A percentile compares a stretch with the other conserved stretches of the same genome.
phyloP scores from a whole-genome alignment of 2,329 filamentous ascomycete genomes.

The Fusarium compactum region DNA sequence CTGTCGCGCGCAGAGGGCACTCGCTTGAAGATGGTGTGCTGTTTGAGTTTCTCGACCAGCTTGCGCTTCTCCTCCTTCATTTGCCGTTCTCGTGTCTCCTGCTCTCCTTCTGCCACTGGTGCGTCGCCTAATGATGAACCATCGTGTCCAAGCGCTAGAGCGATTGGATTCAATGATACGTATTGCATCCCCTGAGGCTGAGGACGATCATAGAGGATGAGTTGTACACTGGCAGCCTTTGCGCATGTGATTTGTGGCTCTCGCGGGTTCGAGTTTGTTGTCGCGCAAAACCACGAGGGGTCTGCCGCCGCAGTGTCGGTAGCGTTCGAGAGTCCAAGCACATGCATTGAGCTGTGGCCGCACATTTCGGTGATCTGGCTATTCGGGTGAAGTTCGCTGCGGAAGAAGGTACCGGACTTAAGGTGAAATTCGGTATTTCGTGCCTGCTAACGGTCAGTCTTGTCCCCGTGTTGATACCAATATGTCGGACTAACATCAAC shows the following conservation, averaged over 20 bases:
- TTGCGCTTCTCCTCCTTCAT: conserved; percentile 71
- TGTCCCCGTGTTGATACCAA: background rate
- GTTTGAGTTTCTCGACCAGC: conserved; percentile 86
- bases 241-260: conserved; percentile 82
- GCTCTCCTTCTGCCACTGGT: conserved; percentile 73
- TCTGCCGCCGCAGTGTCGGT: conserved; percentile 65
- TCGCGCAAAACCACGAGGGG: conserved; percentile 75
- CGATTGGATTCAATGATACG: conserved; percentile 89
- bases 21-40: conserved; percentile 86
- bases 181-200: conserved; percentile 94
- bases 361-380: conserved; percentile 86
- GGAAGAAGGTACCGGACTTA: conserved; percentile 83
- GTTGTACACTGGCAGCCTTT: conserved; percentile 79
- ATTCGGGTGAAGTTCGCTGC: conserved; percentile 83
- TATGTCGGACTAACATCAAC: conserved; percentile 75
- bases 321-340: conserved; percentile 85
- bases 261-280: conserved; percentile 62
- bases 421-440: conserved; percentile 89
- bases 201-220: conserved; percentile 90
- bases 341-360: conserved; percentile 83
- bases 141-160: conserved; percentile 85
- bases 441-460: conserved; percentile 62
- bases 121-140: conserved; percentile 55
- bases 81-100: conserved; percentile 72
- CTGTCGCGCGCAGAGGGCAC: conserved; percentile 84